Evolutionary conservation across 192 early-diverging fungal genomes (phyloP).

Genomic region (Backusella luteola): DNA sequence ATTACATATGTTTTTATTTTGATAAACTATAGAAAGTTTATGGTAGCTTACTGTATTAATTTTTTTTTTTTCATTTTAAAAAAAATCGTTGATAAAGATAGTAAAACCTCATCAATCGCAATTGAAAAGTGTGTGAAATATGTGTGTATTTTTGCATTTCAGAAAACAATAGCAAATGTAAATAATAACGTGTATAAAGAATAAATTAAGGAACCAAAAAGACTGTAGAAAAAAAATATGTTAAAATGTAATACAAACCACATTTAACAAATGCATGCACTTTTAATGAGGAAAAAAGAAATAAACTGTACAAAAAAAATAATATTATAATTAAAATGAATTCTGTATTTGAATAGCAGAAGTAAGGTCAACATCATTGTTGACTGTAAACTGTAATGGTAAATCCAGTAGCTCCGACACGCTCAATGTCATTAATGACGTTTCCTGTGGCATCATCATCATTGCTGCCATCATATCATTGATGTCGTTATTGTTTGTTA

Average conservation of each 20-base stretch:
- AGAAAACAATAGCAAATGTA: neutral
- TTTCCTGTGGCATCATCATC: neutral
- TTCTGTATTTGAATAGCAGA: neutral
- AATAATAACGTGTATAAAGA: neutral
- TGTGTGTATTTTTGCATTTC: neutral
- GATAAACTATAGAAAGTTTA: neutral
- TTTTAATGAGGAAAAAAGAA: neutral
- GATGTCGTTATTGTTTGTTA: neutral
- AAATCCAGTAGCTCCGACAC: neutral
- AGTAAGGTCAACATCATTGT: neutral
- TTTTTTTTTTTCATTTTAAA: too few species aligned
- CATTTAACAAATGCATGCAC: neutral
- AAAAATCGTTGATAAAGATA: too few species aligned
- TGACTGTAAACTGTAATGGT: neutral
- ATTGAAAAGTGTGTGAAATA: too few species aligned
- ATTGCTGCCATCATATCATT: neutral
- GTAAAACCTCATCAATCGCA: too few species aligned
- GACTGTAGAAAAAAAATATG: neutral
- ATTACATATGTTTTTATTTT: neutral
- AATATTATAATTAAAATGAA: neutral
- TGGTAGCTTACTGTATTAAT: too few species aligned
- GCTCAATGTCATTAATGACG: neutral
- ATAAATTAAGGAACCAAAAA: neutral
- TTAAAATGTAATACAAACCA: neutral
- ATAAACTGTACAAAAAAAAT: neutral